A percentile compares a stretch with the other conserved stretches of the same genome.
phyloP scores from a whole-genome alignment of 495 filamentous ascomycete species.

The Podospora appendiculata region DNA sequence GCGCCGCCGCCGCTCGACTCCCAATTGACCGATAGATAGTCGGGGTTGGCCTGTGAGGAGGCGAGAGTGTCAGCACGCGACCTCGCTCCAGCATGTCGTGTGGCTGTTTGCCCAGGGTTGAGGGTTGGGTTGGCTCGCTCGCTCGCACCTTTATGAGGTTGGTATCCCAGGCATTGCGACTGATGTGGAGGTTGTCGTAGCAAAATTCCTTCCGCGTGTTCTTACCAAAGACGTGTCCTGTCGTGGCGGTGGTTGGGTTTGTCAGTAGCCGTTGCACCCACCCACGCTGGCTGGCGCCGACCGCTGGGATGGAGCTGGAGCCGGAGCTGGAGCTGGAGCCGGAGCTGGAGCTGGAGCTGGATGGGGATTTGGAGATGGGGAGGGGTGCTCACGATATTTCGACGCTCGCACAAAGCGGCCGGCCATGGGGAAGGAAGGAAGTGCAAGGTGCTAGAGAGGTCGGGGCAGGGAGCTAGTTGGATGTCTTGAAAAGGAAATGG shows the following conservation, averaged over 20 bases:
- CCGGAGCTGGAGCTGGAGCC: too few species aligned
- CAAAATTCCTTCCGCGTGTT: constrained; percentile 84
- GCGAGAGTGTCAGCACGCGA: constrained; percentile 17
- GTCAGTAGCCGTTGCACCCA: neutral
- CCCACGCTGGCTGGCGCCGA: constrained; percentile 10
- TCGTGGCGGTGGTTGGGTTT: constrained; percentile 12
- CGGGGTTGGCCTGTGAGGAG: constrained; percentile 70
- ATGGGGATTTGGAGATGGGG: constrained; percentile 6
- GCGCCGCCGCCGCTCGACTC: constrained; percentile 93
- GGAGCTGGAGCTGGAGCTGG: too few species aligned
- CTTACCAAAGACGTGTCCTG: constrained; percentile 97
- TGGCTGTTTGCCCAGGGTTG: neutral
- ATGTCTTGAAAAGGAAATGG: neutral
- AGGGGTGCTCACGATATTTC: constrained; percentile 77
- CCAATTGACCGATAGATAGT: constrained; percentile 96
- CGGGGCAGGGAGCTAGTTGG: neutral
- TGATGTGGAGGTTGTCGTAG: constrained; percentile 93
- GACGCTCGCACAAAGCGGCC: constrained; percentile 96
- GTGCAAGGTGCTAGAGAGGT: neutral
- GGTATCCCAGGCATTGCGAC: constrained; percentile 97
- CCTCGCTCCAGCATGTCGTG: neutral
- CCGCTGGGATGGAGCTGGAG: neutral
- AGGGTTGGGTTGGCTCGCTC: neutral
- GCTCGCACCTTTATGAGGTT: constrained; percentile 80
- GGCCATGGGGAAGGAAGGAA: constrained; percentile 52